Evolutionary conservation across 176 grass and related monocot genomes (phyloP).

Genomic region (Tuctoria greenei): DNA sequence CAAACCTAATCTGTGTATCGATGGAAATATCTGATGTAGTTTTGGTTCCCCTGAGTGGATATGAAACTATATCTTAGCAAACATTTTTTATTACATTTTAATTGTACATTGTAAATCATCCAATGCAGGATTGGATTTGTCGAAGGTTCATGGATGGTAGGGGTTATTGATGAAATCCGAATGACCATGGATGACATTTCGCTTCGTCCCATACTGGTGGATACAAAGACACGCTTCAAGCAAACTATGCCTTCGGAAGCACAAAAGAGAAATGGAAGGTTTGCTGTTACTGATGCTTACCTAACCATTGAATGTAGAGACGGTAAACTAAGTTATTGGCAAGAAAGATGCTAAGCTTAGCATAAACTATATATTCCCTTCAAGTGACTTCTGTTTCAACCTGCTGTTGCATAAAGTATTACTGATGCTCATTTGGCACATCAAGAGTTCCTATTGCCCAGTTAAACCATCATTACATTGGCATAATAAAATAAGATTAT

Average conservation of each 20-base stretch:
- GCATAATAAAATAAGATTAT: not conserved
- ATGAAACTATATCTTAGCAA: not conserved
- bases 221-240: slow-evolving; percentile 77
- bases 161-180: slow-evolving; percentile 88
- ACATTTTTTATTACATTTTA: not conserved
- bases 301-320: not conserved
- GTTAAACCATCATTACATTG: not conserved
- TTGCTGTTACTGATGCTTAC: not conserved
- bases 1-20: not conserved
- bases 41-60: not conserved
- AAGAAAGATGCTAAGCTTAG: not conserved
- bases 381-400: not conserved
- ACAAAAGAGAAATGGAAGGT: slow-evolving; percentile 98
- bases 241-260: slow-evolving; percentile 57
- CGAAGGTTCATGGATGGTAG: slow-evolving; percentile 77
- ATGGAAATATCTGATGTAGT: not conserved
- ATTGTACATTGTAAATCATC: slow-evolving; percentile 6
- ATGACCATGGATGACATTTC: slow-evolving; percentile 42
- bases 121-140: slow-evolving; percentile 60
- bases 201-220: slow-evolving; percentile 60
- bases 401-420: not conserved
- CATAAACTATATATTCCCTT: slow-evolving; percentile 6
- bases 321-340: not conserved
- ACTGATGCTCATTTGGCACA: not conserved
- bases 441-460: not conserved